These are phyloP conservation scores for Onygenales sp. DNA, from an alignment of 2,329 filamentous ascomycete genomes.

Conservation along the genomic window DNA sequence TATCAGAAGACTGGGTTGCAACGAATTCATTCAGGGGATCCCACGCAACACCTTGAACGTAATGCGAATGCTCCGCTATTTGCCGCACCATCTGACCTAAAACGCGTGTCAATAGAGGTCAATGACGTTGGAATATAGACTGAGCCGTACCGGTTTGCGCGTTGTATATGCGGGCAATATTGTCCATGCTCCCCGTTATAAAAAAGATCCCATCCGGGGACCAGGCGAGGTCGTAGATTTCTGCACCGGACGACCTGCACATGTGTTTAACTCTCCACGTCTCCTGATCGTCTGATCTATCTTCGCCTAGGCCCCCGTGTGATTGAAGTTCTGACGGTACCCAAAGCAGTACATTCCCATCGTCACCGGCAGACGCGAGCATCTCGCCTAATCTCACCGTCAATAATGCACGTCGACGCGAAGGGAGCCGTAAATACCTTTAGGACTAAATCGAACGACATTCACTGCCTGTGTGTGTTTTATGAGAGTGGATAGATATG, in stretches of 20 bases:
- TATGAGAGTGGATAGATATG: conserved; percentile 80
- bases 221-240: conserved; percentile 98
- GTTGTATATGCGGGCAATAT: conserved; percentile 94
- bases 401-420: background rate
- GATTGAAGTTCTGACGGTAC: conserved; percentile 71
- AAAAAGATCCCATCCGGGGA: conserved; percentile 95
- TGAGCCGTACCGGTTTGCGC: conserved; percentile 64
- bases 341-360: conserved; percentile 95
- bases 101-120: background rate
- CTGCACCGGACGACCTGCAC: conserved; percentile 87
- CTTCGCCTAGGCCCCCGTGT: conserved; percentile 64
- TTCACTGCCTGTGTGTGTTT: conserved; percentile 98
- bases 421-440: conserved; percentile 50
- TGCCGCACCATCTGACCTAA: conserved; percentile 66
- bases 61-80: conserved; percentile 95
- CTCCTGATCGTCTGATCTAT: conserved; percentile 85
- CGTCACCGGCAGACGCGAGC: conserved; percentile 89
- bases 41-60: conserved; percentile 97
- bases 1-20: conserved; percentile 94
- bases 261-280: conserved; percentile 96
- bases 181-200: conserved; percentile 99
- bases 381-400: conserved; percentile 58
- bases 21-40: conserved; percentile 97
- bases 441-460: conserved; percentile 90
- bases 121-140: background rate